phyloP scores from a whole-genome alignment of 2,329 filamentous ascomycete species.

The Diaporthe velutina region DNA sequence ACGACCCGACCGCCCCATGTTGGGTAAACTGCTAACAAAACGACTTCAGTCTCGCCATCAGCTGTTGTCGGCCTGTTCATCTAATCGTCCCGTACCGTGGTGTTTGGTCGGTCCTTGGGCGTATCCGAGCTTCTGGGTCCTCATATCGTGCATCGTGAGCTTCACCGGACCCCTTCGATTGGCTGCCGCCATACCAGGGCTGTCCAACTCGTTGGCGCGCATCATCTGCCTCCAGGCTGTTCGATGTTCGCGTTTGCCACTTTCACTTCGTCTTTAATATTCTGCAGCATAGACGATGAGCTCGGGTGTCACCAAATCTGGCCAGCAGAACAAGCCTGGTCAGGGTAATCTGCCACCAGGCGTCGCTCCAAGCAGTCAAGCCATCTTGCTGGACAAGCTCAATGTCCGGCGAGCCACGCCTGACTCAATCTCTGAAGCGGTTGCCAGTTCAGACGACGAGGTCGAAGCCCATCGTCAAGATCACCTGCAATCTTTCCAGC shows the following conservation, averaged over 20 bases:
- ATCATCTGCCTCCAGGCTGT: background rate
- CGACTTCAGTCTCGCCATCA: conserved; percentile 15
- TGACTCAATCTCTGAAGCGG: conserved; percentile 81
- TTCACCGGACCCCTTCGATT: conserved; percentile 26
- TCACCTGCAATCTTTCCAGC: conserved; percentile 61
- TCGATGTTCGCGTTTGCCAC: conserved; percentile 24
- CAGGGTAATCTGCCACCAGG: conserved; percentile 57
- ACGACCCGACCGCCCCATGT: conserved; percentile 19
- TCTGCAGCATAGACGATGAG: conserved; percentile 58
- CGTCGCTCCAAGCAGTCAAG: conserved; percentile 69
- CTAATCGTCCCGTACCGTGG: background rate
- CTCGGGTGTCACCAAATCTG: conserved; percentile 63
- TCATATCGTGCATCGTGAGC: conserved; percentile 6
- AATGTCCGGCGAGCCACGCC: conserved; percentile 87
- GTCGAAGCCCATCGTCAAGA: conserved; percentile 74
- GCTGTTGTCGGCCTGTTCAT: conserved; percentile 3
- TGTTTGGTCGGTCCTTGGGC: background rate
- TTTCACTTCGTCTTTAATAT: conserved; percentile 18
- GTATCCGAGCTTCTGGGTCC: conserved; percentile 4
- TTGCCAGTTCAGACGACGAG: conserved; percentile 96
- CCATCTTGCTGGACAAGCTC: conserved; percentile 79
- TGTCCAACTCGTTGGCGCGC: conserved; percentile 5
- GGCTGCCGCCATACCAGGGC: conserved; percentile 15
- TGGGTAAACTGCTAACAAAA: conserved; percentile 26
- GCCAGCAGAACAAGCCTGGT: conserved; percentile 64